Evolutionary conservation across 2,329 filamentous ascomycete species (phyloP), one percentile per base, ranked within the genome.

Genomic region (Diaporthe citriasiana): DNA sequence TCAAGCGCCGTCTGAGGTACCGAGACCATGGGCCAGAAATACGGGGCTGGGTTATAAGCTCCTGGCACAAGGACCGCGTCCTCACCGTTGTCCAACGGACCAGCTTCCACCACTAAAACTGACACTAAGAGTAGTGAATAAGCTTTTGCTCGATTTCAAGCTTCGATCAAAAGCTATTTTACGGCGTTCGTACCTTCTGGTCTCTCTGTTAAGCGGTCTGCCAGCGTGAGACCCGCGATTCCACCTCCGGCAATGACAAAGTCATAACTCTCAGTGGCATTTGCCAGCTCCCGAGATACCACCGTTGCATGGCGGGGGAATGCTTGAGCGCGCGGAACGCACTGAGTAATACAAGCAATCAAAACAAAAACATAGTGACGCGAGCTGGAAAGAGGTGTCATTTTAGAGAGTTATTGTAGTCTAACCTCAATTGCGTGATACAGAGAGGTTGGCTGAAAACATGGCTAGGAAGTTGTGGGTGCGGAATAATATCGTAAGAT

Each of bases 211-310:
- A 80, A 73, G 17, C 79, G 77, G 45, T 79, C 79, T 22, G 79
- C 79, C 17, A 80, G 71, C 3, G 79, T 80, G 35, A 80, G 75
- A 3, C 79, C 79, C 7, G 78, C 76, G 38, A 79, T 79, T 7
- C 79, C 79, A 25, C 77, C 74, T 78, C 82, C 71, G 17, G 78
- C 78, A 78, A 83, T 77, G 81, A 83, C 75, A 78, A 80, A 59
- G 78, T 79, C 27, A 78, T 78, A 50, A 72, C 76, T 30, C 1
- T 19, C 42, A 19, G 27, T 65, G 27, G 40, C 27, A 35, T 65
- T 47, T 12, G 19, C 42, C 59, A 65, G 27, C 10, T 65, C 42
- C 3, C 59, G 40, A 65, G 25, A 33, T 30, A 65, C 22, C 19
- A 65, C 19, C 9, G 42, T 65, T n/a, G 42, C 59, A 35, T 65